phyloP scores from a whole-genome alignment of 495 filamentous ascomycete genomes.

The Cladorrhinum samala region DNA sequence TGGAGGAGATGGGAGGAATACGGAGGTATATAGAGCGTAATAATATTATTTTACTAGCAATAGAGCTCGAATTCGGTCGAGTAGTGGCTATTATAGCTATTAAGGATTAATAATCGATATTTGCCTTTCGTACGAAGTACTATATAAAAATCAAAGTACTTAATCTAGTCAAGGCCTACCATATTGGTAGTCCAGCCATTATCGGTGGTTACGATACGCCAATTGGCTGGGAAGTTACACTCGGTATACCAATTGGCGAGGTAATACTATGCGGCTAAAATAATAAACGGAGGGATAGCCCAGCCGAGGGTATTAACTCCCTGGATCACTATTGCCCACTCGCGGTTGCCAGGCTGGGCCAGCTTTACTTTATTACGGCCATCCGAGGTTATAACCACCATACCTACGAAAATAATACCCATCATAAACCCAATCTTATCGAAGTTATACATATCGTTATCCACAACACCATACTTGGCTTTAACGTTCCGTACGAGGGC shows the following conservation, averaged over 20 bases:
- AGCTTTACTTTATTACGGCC: background rate
- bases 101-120: too few relatives aligned
- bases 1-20: too few relatives aligned
- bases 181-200: too few relatives aligned
- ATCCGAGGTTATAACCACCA: background rate
- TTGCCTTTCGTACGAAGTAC: too few relatives aligned
- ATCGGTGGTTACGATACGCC: conserved; percentile 5
- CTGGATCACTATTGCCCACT: conserved; percentile 1
- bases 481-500: too few relatives aligned
- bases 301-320: conserved; percentile 5
- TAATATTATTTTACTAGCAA: too few relatives aligned
- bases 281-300: conserved; percentile 6
- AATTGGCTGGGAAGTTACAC: background rate
- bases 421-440: background rate
- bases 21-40: too few relatives aligned
- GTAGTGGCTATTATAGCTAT: too few relatives aligned
- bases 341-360: background rate
- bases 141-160: too few relatives aligned
- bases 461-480: too few relatives aligned
- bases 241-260: conserved; percentile 2
- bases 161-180: too few relatives aligned
- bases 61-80: too few relatives aligned
- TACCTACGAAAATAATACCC: background rate
- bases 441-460: background rate
- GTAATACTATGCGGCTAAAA: conserved; percentile 6